phyloP scores from a whole-genome alignment of 352 stramenopile species.

The Phytophthora sp. region DNA sequence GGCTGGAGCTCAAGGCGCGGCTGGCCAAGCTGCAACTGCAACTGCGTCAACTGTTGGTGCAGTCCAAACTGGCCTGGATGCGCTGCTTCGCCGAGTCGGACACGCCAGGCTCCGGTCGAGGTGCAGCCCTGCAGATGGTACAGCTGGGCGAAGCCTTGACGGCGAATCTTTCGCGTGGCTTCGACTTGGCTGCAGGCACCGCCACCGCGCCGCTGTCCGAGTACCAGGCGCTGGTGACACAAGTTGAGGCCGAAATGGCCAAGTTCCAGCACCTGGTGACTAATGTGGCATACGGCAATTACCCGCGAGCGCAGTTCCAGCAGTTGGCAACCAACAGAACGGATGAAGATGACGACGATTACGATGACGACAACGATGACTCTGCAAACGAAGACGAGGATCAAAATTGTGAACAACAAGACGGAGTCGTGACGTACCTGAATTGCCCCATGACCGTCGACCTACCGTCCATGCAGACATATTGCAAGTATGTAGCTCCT shows the following conservation, averaged over 20 bases:
- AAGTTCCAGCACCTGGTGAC: constrained; percentile 48
- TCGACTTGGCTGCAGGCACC: constrained; percentile 41
- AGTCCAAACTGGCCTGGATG: constrained; percentile 70
- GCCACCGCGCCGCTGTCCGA: constrained; percentile 39
- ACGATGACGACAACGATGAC: constrained; percentile 10
- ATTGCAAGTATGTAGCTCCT: constrained; percentile 61
- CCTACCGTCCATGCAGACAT: constrained; percentile 76
- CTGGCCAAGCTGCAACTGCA: constrained; percentile 45
- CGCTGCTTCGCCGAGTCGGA: constrained; percentile 40
- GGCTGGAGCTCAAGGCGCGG: constrained; percentile 52
- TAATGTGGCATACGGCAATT: constrained; percentile 25
- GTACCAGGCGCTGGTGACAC: constrained; percentile 55
- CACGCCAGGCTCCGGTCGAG: background rate
- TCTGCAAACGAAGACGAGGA: constrained; percentile 15
- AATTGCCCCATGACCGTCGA: constrained; percentile 41
- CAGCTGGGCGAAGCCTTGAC: constrained; percentile 48
- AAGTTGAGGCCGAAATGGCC: constrained; percentile 41
- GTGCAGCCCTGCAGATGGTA: constrained; percentile 43
- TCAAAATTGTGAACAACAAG: constrained; percentile 1
- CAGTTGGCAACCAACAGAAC: too few species aligned
- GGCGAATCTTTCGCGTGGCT: constrained; percentile 42
- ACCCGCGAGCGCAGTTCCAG: constrained; percentile 5
- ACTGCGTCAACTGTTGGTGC: constrained; percentile 50
- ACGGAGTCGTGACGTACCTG: constrained; percentile 24
- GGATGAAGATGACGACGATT: constrained; percentile 12